Base-by-base conservation (phyloP, 2,329 filamentous ascomycete genomes). In the Stemphylium lycopersici region DNA sequence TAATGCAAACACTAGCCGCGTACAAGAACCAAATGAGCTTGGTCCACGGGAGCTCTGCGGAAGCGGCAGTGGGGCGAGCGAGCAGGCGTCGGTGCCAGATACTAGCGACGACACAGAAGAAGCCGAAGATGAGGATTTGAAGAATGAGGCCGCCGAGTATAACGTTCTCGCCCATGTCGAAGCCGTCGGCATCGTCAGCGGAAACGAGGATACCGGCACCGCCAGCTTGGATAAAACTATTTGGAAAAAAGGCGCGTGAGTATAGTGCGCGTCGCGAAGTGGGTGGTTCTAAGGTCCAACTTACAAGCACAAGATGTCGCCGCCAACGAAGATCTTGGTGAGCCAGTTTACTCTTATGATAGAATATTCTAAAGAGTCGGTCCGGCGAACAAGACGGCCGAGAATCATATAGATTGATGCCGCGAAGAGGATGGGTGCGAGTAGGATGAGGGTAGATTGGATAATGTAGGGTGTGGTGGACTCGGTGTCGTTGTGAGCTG, bases 121-220 rank as follows among this genome's bases (percentile, higher is more conserved):
- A 70, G 18, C 76, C 78, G 56, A 88, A 87, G 50, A 83, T 79
- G 37, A 83, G 34, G 20, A 88, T 77, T 64, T 88, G 86, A 13
- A 87, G 67, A 29, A 82, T 67, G 2, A 88, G 72, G 2, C 86
- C 85, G 1, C 62, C 80, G 6, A 87, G 70, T n/a, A 87, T 80
- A 43, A 87, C 74, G 15, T 80, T 77, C 58, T 83, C 67, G n/a
- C 80, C 83, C 11, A 72, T 69, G 22, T 77, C 61, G 43, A 70
- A 20, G 39, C 58, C 36, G 43, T 55, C 32, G 6, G 59, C 18
- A 22, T 69, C 65, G 1, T 67, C 67, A 0, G 71, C 66, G 29
- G 61, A 53, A 7, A 64, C 61, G 12, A 80, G 66, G 12, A 79
- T 77, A 32, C 77, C 80, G n/a, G 78, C 80, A 24, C 81, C 81